Base-by-base conservation (phyloP, 805 yeast species). In the Yamadazyma tumulicola region DNA sequence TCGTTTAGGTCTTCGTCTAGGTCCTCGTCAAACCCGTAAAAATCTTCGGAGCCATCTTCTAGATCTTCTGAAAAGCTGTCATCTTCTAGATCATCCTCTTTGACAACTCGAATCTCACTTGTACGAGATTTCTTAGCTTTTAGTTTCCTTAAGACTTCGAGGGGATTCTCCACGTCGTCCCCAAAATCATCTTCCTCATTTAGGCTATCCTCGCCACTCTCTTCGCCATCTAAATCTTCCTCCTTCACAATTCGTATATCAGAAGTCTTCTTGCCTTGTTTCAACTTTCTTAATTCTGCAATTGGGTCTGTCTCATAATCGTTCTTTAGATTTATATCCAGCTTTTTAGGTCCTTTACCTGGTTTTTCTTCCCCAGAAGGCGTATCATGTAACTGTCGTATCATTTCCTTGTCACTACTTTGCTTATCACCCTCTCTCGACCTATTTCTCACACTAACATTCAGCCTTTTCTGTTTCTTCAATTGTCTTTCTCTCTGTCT, bases 401-500 rank as follows among this genome's bases (percentile, higher is more conserved):
- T 32, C 33, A 42, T 44, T 12, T 38, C 61, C 11, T 21, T 19
- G 9, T 22, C 31, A 30, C 22, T 31, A 15, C 17, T 24, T 13
- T 13, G 14, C 6, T 20, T 20, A 9, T 11, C 23, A 20, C 23
- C 23, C 11, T 20, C 11, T 9, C 16, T 30, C 38, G 39, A 14
- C 20, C 28, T 6, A 23, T 19, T 15, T 9, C 14, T 24, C n/a
- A 8, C 10, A 18, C 14, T 28, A 15, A 7, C 12, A 14, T 34
- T 34, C 9, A 19, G 39, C 36, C 48, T 50, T 46, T 58, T 63
- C 38, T 59, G 63, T 44, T 59, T 59, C 48, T 59, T 55, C 23
- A 48, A 32, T 31, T 41, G 36, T 36, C 67, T 48, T 29, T 61
- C 64, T 41, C 61, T 58, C 41, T 64, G 57, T 40, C 64, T 45